These are phyloP conservation scores for Geotrichum phurueaensis DNA, from an alignment of 1,139 yeast species.

Conservation along the genomic window DNA sequence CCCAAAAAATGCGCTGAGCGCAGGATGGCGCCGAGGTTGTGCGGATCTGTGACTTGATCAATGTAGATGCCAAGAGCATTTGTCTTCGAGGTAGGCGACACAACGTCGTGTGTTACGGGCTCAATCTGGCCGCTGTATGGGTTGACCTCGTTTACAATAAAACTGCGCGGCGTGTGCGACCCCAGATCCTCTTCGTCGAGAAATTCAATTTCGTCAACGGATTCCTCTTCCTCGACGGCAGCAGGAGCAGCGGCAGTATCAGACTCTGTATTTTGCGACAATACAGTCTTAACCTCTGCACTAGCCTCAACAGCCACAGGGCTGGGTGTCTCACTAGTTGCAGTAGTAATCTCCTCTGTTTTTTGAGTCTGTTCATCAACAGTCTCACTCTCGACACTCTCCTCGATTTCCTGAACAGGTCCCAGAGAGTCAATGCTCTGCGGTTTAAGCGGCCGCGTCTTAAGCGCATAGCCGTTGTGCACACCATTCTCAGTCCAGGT, in stretches of 20 bases:
- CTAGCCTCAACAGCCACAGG: background rate
- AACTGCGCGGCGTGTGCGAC: background rate
- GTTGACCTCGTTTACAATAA: background rate
- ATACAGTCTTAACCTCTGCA: background rate
- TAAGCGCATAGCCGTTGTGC: constrained; percentile 76
- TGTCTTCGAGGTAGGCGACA: constrained; percentile 28
- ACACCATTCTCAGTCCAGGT: constrained; percentile 60
- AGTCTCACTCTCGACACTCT: background rate
- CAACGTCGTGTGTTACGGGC: background rate
- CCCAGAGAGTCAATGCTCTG: constrained; percentile 36
- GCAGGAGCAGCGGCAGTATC: background rate
- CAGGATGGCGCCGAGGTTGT: constrained; percentile 80
- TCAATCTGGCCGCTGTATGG: background rate
- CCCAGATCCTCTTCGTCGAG: constrained; percentile 4
- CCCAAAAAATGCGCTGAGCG: constrained; percentile 82
- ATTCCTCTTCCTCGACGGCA: background rate
- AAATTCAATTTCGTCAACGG: constrained; percentile 6
- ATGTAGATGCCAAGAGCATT: constrained; percentile 69
- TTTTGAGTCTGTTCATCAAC: background rate
- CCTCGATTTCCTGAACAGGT: background rate
- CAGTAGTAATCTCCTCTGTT: background rate
- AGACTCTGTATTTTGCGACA: background rate
- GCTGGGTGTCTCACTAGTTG: background rate
- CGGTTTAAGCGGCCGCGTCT: constrained; percentile 53
- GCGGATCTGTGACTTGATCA: constrained; percentile 86